A percentile compares a stretch with the other conserved stretches of the same genome.
phyloP scores from a whole-genome alignment of 306 rosid species.

The Purshia tridentata region DNA sequence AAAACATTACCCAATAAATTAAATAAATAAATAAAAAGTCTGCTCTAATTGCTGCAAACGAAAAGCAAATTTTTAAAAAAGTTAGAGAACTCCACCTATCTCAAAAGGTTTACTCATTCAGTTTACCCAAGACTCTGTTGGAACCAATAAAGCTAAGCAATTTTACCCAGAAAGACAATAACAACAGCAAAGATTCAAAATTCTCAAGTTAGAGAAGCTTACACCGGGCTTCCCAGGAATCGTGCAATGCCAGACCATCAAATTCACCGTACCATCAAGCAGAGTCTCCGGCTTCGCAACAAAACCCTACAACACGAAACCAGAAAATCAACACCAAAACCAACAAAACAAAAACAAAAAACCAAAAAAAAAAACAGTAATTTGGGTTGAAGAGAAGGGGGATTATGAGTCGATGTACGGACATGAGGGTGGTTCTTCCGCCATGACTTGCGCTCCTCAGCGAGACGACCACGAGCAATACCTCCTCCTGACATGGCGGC shows the following conservation, averaged over 20 bases:
- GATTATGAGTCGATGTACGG: slow-evolving; percentile 22
- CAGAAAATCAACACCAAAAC: slow-evolving; percentile 1
- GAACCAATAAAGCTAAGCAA: not conserved
- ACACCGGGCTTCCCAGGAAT: slow-evolving; percentile 90
- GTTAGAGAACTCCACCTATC: not conserved
- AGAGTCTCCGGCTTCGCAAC: slow-evolving; percentile 90
- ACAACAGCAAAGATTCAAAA: not conserved
- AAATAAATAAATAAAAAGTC: too few species aligned
- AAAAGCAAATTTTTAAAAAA: too few species aligned
- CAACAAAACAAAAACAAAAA: not conserved
- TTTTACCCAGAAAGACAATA: not conserved
- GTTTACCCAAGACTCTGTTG: not conserved
- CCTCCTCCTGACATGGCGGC: slow-evolving; percentile 45
- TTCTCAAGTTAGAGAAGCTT: slow-evolving; percentile 13
- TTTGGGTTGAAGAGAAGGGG: not conserved
- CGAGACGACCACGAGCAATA: slow-evolving; percentile 90
- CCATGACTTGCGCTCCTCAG: slow-evolving; percentile 95
- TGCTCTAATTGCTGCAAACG: too few species aligned
- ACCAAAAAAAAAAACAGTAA: not conserved
- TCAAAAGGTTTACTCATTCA: not conserved
- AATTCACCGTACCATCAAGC: slow-evolving; percentile 75
- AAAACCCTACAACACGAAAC: slow-evolving; percentile 62
- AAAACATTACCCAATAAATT: not conserved
- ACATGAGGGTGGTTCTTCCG: slow-evolving; percentile 97
- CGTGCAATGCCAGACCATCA: slow-evolving; percentile 98